These are phyloP conservation scores for Coemansia sp. DNA, from an alignment of 371 early-diverging fungal species.

Conservation along the genomic window DNA sequence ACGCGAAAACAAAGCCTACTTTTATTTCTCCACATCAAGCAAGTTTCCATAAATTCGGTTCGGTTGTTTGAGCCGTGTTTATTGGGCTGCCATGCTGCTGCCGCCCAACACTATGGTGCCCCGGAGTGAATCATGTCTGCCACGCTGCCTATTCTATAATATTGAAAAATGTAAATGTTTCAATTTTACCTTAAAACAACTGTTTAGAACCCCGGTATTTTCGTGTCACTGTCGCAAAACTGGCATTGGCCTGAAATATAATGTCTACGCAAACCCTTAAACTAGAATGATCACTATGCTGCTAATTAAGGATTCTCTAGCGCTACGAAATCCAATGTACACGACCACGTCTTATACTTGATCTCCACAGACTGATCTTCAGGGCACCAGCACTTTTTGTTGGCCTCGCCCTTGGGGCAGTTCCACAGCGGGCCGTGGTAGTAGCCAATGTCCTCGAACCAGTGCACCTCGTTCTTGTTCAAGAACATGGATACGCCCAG, in stretches of 20 bases:
- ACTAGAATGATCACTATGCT: too few species aligned
- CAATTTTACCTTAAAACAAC: too few species aligned
- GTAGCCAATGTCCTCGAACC: conserved; percentile 72
- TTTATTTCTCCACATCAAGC: too few species aligned
- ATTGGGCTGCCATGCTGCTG: conserved; percentile 17
- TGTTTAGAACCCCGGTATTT: too few species aligned
- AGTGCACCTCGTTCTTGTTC: conserved; percentile 44
- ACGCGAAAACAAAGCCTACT: too few species aligned
- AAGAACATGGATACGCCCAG: conserved; percentile 46
- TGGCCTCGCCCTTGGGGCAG: conserved; percentile 58
- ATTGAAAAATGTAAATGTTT: too few species aligned
- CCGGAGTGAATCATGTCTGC: conserved; percentile 55
- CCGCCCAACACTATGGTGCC: conserved; percentile 14
- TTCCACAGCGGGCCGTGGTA: conserved; percentile 67
- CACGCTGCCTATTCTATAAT: too few species aligned
- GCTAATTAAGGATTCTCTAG: too few species aligned
- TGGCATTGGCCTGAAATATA: too few species aligned
- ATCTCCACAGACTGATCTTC: conserved; percentile 38
- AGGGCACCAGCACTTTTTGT: conserved; percentile 45
- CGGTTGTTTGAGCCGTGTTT: neutral
- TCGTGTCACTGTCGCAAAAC: too few species aligned
- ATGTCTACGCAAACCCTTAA: too few species aligned
- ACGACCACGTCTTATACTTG: conserved; percentile 37
- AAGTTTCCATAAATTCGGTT: too few species aligned
- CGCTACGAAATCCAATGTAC: conserved; percentile 35